Percentiles rank a stretch among this genome's conserved stretches.
phyloP scores from a whole-genome alignment of 1,284 basidiomycete genomes.

The Apiotrichum sp. region DNA sequence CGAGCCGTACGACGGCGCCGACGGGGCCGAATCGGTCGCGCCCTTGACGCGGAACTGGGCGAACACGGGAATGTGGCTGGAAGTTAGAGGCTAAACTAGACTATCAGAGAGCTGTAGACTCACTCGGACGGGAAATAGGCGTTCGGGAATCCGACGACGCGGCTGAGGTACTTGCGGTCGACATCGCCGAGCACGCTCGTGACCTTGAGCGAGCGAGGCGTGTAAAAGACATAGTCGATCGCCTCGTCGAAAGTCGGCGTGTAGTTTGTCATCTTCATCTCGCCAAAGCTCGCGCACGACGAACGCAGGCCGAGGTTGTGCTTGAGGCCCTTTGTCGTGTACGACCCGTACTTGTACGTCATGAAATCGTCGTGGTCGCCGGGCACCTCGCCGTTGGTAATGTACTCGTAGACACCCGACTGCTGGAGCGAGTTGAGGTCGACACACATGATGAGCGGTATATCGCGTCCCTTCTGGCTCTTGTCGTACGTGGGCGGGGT shows the following conservation, averaged over 20 bases:
- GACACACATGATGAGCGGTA: conserved; percentile 84
- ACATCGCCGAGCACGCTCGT: conserved; percentile 84
- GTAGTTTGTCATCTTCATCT: conserved; percentile 81
- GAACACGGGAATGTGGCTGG: conserved; percentile 48
- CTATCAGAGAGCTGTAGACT: conserved; percentile 43
- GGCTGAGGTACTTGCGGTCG: conserved; percentile 77
- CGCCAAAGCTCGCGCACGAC: conserved; percentile 65
- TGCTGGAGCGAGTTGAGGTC: conserved; percentile 89
- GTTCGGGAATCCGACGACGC: conserved; percentile 94
- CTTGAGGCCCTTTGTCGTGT: conserved; percentile 80
- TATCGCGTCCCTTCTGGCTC: conserved; percentile 54
- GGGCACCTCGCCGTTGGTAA: conserved; percentile 65
- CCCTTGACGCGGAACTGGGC: conserved; percentile 46
- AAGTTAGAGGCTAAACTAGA: conserved; percentile 2
- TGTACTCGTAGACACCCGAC: conserved; percentile 88
- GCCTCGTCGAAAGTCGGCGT: conserved; percentile 76
- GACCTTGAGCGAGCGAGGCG: conserved; percentile 68
- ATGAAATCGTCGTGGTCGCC: conserved; percentile 87
- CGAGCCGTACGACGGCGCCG: conserved; percentile 9
- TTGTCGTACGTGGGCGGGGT: conserved; percentile 41
- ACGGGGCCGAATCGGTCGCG: conserved; percentile 52
- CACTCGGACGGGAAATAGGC: conserved; percentile 93
- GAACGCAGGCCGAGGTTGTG: conserved; percentile 78
- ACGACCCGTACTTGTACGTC: conserved; percentile 82
- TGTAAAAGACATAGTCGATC: conserved; percentile 94